phyloP scores from a whole-genome alignment of 208 protist genomes.

The Trypanosoma caninum region DNA sequence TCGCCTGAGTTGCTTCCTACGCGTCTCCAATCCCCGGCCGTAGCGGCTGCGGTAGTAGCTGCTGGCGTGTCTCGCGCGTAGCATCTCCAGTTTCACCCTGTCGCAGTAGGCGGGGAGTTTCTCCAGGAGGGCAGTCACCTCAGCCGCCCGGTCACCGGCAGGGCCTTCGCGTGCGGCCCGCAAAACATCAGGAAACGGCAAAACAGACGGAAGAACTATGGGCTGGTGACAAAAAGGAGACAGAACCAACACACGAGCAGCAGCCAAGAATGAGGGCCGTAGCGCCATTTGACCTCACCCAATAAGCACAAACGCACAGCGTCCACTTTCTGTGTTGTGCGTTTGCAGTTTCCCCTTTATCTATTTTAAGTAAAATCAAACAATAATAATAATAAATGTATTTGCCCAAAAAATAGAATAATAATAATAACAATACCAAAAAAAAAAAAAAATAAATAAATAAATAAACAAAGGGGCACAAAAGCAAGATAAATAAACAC shows the following conservation, averaged over 20 bases:
- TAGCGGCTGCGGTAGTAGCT: constrained; percentile 72
- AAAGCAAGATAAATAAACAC: not conserved
- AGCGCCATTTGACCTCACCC: constrained; percentile 6
- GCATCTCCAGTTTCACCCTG: constrained; percentile 36
- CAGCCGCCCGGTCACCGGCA: constrained; percentile 28
- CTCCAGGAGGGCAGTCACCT: constrained; percentile 45
- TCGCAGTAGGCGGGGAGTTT: constrained; percentile 50
- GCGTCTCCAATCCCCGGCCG: constrained; percentile 41
- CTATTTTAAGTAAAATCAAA: constrained; percentile 3
- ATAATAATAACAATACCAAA: not conserved
- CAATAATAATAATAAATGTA: not conserved
- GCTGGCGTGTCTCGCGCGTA: constrained; percentile 43
- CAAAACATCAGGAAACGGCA: constrained; percentile 11
- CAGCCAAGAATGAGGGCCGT: not conserved
- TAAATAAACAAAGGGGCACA: not conserved
- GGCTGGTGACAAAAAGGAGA: constrained; percentile 69
- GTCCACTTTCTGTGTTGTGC: no score
- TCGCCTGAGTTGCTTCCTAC: constrained; percentile 25
- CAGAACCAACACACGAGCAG: constrained; percentile 25
- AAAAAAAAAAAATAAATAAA: not conserved
- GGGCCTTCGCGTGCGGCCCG: not conserved
- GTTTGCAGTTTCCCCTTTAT: not conserved
- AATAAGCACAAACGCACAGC: not conserved
- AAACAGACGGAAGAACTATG: constrained; percentile 30
- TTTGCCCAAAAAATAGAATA: constrained; percentile 6